Conservation (phyloP, 805 yeast species). For the Yamadazyma nakazawae region DNA sequence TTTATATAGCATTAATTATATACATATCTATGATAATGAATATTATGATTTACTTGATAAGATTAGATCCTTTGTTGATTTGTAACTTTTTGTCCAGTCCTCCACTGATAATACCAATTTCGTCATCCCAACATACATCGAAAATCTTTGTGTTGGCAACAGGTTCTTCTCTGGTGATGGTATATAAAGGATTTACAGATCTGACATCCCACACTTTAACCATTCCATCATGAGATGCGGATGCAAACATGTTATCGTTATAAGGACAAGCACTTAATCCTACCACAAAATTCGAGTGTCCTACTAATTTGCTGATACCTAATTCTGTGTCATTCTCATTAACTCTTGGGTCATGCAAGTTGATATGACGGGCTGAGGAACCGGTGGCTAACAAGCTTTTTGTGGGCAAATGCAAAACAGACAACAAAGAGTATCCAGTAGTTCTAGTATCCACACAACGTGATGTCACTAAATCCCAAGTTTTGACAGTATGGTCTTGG, state of each 20-base stretch:
- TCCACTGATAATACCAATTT: conserved; percentile 84
- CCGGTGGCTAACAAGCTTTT: conserved; percentile 81
- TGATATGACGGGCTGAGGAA: conserved; percentile 97
- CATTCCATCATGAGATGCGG: conserved; percentile 96
- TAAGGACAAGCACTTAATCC: conserved; percentile 71
- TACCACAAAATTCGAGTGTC: conserved; percentile 90
- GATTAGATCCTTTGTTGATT: conserved; percentile 52
- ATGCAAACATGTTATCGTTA: conserved; percentile 76
- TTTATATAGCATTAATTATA: conserved; percentile 4
- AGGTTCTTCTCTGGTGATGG: conserved; percentile 62
- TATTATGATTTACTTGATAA: conserved; percentile 16
- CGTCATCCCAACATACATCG: conserved; percentile 79
- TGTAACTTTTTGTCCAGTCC: conserved; percentile 94
- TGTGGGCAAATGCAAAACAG: conserved; percentile 65
- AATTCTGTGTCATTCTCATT: conserved; percentile 60
- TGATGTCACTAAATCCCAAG: conserved; percentile 93
- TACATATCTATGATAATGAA: conserved; percentile 1
- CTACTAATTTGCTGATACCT: conserved; percentile 59
- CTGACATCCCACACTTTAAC: conserved; percentile 95
- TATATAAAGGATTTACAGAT: conserved; percentile 76
- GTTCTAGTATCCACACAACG: conserved; percentile 83
- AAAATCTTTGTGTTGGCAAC: conserved; percentile 62
- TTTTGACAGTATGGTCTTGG: conserved; percentile 90
- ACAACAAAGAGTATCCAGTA: conserved; percentile 80
- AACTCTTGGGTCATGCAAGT: conserved; percentile 86